These are phyloP conservation scores for Cetradonia linearis DNA, from an alignment of 495 filamentous ascomycete species.

Conservation along the genomic window DNA sequence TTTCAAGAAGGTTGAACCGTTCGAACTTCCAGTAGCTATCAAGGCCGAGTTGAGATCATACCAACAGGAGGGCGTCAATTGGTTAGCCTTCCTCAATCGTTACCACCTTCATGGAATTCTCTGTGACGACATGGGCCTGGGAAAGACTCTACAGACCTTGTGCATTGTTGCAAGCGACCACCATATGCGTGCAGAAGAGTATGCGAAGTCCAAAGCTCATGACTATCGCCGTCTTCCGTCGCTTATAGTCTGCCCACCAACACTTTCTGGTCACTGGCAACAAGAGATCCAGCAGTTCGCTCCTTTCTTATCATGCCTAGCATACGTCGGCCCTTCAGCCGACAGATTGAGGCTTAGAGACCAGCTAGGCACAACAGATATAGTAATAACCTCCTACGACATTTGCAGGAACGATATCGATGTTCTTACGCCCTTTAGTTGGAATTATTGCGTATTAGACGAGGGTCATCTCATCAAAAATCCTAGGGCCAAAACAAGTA, in stretches of 20 bases:
- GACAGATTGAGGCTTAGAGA: conserved; percentile 62
- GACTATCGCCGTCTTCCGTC: conserved; percentile 78
- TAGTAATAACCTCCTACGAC: conserved; percentile 96
- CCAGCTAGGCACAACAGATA: conserved; percentile 63
- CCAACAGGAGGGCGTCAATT: conserved; percentile 98
- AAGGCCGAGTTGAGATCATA: conserved; percentile 93
- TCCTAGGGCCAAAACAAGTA: conserved; percentile 81
- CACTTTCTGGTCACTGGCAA: conserved; percentile 97
- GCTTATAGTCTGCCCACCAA: conserved; percentile 90
- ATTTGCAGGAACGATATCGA: conserved; percentile 92
- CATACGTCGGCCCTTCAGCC: conserved; percentile 79
- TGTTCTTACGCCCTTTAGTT: conserved; percentile 67
- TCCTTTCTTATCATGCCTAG: conserved; percentile 77
- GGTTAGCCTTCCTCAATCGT: conserved; percentile 94
- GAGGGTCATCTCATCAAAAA: conserved; percentile 99
- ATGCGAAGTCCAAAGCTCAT: conserved; percentile 59
- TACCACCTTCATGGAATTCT: conserved; percentile 97
- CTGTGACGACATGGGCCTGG: conserved; percentile 98
- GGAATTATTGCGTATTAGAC: conserved; percentile 96
- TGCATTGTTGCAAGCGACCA: conserved; percentile 98
- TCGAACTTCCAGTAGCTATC: conserved; percentile 87
- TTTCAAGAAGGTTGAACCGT: conserved; percentile 87
- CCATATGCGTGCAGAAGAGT: conserved; percentile 85
- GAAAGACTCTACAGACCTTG: conserved; percentile 92
- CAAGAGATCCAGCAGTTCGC: conserved; percentile 93